Base-by-base conservation (phyloP, 768 basidiomycete genomes). In the Baorangia bicolor region DNA sequence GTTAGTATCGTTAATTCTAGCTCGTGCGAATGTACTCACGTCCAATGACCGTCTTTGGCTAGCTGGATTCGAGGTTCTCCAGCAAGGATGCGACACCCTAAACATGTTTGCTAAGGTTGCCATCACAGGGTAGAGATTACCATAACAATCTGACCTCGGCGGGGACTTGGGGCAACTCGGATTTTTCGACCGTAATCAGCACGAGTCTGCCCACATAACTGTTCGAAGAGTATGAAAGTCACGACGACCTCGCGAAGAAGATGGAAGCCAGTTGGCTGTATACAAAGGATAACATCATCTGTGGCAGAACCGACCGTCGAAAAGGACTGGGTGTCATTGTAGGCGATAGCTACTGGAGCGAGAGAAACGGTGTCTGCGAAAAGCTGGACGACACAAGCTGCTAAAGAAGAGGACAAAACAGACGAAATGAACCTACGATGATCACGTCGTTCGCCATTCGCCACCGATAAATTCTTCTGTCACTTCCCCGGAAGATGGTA, bases 201-300 rank as follows among this genome's bases (percentile, higher is more conserved):
- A 13, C 25, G n/a, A 14, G 8, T 28, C 13, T 16, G 30, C n/a
- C 27, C 31, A 23, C 25, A 43, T 10, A 44, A 34, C 20, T 27
- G 58, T 35, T 64, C 55, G 28, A 55, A 60, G 30, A 62, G 31
- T 18, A 57, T 33, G 46, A 62, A 65, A 2, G 64, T 65, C 10
- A 30, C 53, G 30, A 65, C 35, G 21, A 64, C 40, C 33, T 65
- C 60, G 16, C 30, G 50, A 21, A 65, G 44, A 33, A 65, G 42
- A 48, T 62, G 64, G 35, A 65, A 65, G 11, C 64, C 64, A 11
- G 52, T 51, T 11, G 57, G 64, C 12, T 48, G 64, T 28, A 65
- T 31, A 20, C 34, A 59, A 5, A 65, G 41, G 37, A 53, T 20
- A 10, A 49, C 6, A 20, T 13, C 51, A n/a, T 30, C 21, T 20